Evolutionary conservation across 768 basidiomycete genomes (phyloP).

Genomic region (Thelephora aurantiotincta): DNA sequence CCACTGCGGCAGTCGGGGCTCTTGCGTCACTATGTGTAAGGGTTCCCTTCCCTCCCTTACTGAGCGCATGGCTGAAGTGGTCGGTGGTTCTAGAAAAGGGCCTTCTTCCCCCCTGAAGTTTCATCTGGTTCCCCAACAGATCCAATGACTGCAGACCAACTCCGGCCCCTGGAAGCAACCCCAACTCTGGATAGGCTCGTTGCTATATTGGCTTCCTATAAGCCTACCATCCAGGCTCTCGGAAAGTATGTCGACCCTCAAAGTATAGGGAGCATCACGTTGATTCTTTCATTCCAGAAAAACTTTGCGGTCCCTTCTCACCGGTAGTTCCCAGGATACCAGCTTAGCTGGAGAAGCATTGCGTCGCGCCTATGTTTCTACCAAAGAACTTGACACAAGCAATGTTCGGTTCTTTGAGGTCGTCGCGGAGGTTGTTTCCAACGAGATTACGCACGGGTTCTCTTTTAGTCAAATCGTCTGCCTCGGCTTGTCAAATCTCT

Average conservation of each 20-base stretch:
- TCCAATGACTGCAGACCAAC: slow-evolving; percentile 22
- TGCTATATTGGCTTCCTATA: slow-evolving; percentile 51
- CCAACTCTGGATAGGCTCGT: slow-evolving; percentile 50
- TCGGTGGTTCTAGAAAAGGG: slow-evolving; percentile 45
- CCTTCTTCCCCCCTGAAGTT: slow-evolving; percentile 53
- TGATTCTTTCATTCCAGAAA: slow-evolving; percentile 37
- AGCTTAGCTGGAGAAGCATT: slow-evolving; percentile 52
- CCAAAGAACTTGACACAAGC: slow-evolving; percentile 37
- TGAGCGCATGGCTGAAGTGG: slow-evolving; percentile 1
- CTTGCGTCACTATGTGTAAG: slow-evolving; percentile 80
- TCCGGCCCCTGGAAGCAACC: slow-evolving; percentile 37
- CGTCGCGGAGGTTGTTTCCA: slow-evolving; percentile 54
- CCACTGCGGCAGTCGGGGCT: slow-evolving; percentile 75
- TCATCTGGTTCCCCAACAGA: slow-evolving; percentile 53
- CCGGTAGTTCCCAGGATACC: slow-evolving; percentile 37
- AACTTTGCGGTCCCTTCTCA: slow-evolving; percentile 56
- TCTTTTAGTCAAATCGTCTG: slow-evolving; percentile 63
- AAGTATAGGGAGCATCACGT: slow-evolving; percentile 1
- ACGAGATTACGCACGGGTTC: slow-evolving; percentile 38
- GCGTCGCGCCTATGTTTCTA: slow-evolving; percentile 51
- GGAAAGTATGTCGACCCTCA: slow-evolving; percentile 44
- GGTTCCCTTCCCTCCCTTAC: slow-evolving; percentile 11
- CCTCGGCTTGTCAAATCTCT: slow-evolving; percentile 74
- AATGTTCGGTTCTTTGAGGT: slow-evolving; percentile 66
- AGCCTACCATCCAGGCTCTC: slow-evolving; percentile 31